A percentile compares a stretch with the other conserved stretches of the same genome.
Evolutionary conservation across 2,329 filamentous ascomycete species (phyloP).

Genomic region (Alternaria sp.): DNA sequence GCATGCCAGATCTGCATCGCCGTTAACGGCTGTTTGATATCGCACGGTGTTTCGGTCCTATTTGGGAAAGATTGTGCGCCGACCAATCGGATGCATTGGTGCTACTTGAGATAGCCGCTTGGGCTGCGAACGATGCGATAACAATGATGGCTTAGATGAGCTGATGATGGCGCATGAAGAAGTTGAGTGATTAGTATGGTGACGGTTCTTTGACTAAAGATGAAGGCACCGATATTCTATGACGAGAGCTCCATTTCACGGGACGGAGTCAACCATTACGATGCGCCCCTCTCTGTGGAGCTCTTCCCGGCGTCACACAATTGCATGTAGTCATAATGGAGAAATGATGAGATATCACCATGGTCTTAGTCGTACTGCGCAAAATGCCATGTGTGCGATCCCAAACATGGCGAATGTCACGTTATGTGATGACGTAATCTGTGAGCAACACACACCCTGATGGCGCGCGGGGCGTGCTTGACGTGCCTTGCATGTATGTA

Average conservation of each 20-base stretch:
- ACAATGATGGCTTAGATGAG: not conserved
- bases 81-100: slow-evolving; percentile 1
- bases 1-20: not conserved
- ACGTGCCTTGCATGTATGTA: not conserved
- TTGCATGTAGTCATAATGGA: not conserved
- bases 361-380: not conserved
- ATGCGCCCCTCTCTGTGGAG: not conserved
- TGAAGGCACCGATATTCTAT: not conserved
- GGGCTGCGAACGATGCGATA: not conserved
- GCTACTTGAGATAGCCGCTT: not conserved
- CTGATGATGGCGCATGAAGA: not conserved
- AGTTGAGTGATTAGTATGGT: not conserved
- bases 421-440: not conserved
- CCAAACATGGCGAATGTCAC: not conserved
- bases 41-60: slow-evolving; percentile 4
- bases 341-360: not conserved
- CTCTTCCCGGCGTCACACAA: not conserved
- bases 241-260: not conserved
- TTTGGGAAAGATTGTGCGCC: slow-evolving; percentile 19
- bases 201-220: not conserved
- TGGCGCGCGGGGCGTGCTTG: not conserved
- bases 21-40: slow-evolving; percentile 10
- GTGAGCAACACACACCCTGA: not conserved
- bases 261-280: not conserved
- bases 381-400: not conserved